Evolutionary conservation across 2,329 filamentous ascomycete genomes (phyloP).

Genomic region (Colletotrichum liaoningense): DNA sequence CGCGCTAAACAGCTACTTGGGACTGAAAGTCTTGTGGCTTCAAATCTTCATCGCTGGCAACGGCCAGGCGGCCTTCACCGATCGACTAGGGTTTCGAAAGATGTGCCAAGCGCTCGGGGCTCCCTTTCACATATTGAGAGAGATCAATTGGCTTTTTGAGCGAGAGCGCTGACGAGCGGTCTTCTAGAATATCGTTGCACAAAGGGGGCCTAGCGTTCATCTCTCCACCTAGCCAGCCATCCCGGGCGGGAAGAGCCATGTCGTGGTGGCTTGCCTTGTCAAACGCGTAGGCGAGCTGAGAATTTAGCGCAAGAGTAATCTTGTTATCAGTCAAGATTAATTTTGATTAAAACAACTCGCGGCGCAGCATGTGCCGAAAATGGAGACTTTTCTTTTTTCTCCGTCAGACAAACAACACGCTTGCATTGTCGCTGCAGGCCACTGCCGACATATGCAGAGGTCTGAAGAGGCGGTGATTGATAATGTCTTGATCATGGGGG

Average conservation of each 20-base stretch:
- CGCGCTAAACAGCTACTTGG: slow-evolving; percentile 19
- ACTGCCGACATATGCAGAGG: neutral
- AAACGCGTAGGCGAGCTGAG: neutral
- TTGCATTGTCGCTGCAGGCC: neutral
- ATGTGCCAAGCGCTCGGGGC: neutral
- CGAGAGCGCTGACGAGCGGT: neutral
- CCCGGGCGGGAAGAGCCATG: neutral
- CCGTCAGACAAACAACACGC: neutral
- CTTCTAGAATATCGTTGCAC: neutral
- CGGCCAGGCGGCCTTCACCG: slow-evolving; percentile 7
- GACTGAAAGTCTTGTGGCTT: neutral
- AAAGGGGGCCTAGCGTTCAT: neutral
- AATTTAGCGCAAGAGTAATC: neutral
- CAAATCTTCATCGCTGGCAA: slow-evolving; percentile 3
- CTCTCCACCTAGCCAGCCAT: neutral
- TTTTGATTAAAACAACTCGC: neutral
- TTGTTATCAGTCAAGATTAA: neutral
- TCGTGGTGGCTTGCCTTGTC: neutral
- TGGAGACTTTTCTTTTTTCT: neutral
- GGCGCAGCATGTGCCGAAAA: neutral
- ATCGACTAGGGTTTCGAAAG: neutral
- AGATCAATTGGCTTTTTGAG: neutral
- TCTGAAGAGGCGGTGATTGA: neutral
- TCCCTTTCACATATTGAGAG: neutral
- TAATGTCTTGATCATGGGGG: too few species aligned